Conservation (phyloP, 495 filamentous ascomycete genomes). For the Penicillium roqueforti region DNA sequence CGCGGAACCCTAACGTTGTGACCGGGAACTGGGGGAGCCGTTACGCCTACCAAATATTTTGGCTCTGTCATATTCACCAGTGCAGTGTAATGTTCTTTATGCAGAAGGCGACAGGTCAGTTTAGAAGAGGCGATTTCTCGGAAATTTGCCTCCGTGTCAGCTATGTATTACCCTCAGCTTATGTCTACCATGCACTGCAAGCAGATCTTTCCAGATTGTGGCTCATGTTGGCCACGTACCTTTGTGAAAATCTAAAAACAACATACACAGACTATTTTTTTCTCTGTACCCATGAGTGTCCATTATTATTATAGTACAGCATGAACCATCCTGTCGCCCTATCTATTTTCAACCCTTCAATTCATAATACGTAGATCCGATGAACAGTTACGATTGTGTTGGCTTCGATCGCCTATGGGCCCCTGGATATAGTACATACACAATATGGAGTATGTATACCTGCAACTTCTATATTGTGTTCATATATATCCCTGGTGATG, state of each 20-base stretch:
- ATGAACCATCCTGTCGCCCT: neutral
- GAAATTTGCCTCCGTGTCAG: neutral
- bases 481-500: neutral
- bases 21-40: slow-evolving; percentile 1
- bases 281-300: too few species aligned
- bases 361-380: neutral
- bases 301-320: neutral
- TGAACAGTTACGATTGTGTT: neutral
- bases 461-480: too few species aligned
- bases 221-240: slow-evolving; percentile 6
- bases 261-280: neutral
- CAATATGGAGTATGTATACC: neutral
- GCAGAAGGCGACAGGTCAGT: neutral
- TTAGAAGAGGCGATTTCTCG: neutral
- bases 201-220: neutral
- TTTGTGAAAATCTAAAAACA: neutral
- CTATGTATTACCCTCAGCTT: neutral
- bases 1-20: neutral
- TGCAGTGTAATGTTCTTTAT: neutral
- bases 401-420: slow-evolving; percentile 1
- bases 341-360: neutral
- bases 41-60: neutral
- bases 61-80: neutral
- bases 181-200: neutral
- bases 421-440: neutral